phyloP scores from a whole-genome alignment of 148 eudicot genomes.

The Cornus florida region DNA sequence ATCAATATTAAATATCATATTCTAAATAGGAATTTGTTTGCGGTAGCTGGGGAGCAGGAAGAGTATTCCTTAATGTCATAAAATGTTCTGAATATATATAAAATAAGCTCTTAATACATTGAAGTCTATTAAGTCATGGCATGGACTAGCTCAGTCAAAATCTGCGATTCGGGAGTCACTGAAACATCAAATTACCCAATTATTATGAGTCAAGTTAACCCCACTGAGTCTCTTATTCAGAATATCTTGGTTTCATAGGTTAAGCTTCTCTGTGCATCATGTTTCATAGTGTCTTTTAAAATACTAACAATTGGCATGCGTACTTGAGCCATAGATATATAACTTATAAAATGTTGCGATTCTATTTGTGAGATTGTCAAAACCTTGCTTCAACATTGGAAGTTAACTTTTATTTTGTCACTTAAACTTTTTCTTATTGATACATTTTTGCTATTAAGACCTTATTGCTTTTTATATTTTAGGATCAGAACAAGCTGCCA shows the following conservation, averaged over 20 bases:
- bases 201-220: background rate
- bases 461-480: slow-evolving; percentile 24
- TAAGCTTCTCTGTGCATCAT: background rate
- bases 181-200: background rate
- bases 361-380: slow-evolving; percentile 2
- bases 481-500: slow-evolving; percentile 32
- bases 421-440: background rate
- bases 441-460: background rate
- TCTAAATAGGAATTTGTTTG: background rate
- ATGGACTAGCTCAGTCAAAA: background rate
- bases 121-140: background rate
- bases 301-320: background rate
- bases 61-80: background rate
- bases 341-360: background rate
- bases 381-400: slow-evolving; percentile 5
- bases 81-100: background rate
- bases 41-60: background rate
- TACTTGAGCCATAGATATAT: background rate
- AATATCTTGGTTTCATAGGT: background rate
- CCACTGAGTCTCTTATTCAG: background rate
- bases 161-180: background rate
- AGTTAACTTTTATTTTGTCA: background rate
- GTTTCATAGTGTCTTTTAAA: background rate
- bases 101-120: background rate
- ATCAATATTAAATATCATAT: background rate